A percentile compares a stretch with the other conserved stretches of the same genome.
Evolutionary conservation across 2,329 filamentous ascomycete genomes (phyloP).

Genomic region (Keithomyces neogunnii): DNA sequence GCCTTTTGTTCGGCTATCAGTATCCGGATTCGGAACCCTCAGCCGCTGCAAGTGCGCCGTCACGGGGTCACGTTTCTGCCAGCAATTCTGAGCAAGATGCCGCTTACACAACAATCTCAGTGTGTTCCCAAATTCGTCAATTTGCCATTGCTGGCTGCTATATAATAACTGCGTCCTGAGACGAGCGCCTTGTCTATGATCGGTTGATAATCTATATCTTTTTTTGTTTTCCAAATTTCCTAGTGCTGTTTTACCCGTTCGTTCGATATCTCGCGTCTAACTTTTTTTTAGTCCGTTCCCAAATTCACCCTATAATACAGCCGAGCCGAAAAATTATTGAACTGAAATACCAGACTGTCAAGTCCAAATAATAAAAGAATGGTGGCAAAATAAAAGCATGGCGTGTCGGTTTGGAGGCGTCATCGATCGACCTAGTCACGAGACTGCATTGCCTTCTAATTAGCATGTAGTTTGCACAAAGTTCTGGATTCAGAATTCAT

Average conservation of each 20-base stretch:
- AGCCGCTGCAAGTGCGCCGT: too few species aligned
- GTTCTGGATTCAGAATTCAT: not conserved
- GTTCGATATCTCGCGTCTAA: not conserved
- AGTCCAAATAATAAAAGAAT: not conserved
- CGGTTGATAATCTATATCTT: not conserved
- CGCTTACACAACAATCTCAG: not conserved
- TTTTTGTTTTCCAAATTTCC: not conserved
- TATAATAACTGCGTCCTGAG: not conserved
- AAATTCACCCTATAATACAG: not conserved
- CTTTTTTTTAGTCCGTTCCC: constrained; percentile 5
- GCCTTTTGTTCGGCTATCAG: not conserved
- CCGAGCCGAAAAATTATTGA: constrained; percentile 1
- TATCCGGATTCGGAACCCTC: not conserved
- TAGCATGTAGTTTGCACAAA: not conserved
- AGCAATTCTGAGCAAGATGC: too few species aligned
- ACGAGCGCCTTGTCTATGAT: constrained; percentile 3
- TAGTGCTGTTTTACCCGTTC: not conserved
- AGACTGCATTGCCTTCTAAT: too few species aligned
- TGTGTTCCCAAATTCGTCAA: not conserved
- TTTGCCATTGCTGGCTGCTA: constrained; percentile 3
- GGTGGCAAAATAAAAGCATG: not conserved
- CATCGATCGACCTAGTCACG: constrained; percentile 11
- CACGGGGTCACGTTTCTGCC: too few species aligned
- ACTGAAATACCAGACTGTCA: not conserved
- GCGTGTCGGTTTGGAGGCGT: not conserved